Evolutionary conservation across 2,329 filamentous ascomycete species (phyloP), one percentile per base, ranked within the genome.

Genomic region (Coniella vitis): DNA sequence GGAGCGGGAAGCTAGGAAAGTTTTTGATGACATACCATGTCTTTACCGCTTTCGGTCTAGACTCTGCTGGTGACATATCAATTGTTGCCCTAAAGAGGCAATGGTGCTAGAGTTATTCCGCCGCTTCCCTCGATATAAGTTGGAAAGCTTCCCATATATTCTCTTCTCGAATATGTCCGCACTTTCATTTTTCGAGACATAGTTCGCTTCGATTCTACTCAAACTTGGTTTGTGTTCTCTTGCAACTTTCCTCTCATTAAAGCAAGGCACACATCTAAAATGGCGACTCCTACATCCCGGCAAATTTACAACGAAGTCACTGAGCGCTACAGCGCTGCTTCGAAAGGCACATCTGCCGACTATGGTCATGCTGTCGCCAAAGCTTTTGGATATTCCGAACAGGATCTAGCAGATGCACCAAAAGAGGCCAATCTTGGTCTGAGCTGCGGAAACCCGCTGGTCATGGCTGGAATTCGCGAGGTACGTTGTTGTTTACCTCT

Each of bases 371-470:
- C 65, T 4, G 67, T 78, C 10, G 75, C 76, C 22, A 66, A 65
- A 43, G 69, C 76, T 0, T 79, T 79, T 55, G 76, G 76, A 3
- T 80, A 79, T 58, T 65, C 65, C 12, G 63, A 67, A 8, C 65
- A 72, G 25, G 73, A 78, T 44, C 69, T 79, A 1, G 58, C 60
- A 16, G 60, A 54, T n/a, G 67, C 73, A 25, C 74, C 75, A 0
- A 53, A 66, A 8, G 69, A 68, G 37, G 63, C 75, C 21, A 79
- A 79, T 54, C 63, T 79, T 3, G 76, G 75, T 0, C 57, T 79
- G 4, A 73, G 72, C 62, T 79, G 75, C 47, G 75, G 76, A 7
- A 79, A 78, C 47, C 75, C 76, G 2, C 49, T 76, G 4, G 73
- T 69, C 4, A 62, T 73, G 7, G 71, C 76, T 3, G 71, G 64